Conservation (phyloP, 805 yeast genomes). For the Wickerhamomyces chaumierensis region DNA sequence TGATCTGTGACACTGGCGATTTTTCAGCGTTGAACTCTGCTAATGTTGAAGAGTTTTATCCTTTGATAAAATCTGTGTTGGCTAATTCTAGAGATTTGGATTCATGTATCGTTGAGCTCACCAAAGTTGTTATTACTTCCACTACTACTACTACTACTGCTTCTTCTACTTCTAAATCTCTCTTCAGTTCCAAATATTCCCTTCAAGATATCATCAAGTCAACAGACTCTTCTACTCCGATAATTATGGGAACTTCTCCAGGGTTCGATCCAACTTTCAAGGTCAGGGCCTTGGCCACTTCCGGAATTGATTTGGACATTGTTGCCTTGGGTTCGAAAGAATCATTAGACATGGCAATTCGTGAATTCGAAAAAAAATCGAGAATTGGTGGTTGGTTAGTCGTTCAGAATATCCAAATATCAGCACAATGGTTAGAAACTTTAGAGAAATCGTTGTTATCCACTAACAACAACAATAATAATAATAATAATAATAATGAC, state of each 20-base stretch:
- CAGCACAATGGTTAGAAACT: conserved; percentile 48
- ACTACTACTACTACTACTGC: too few species aligned
- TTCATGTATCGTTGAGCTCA: conserved; percentile 11
- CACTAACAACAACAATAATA: too few species aligned
- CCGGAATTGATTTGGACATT: conserved; percentile 20
- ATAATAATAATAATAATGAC: too few species aligned
- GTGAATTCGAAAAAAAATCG: conserved; percentile 35
- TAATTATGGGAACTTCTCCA: conserved; percentile 45
- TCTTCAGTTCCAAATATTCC: conserved; percentile 22
- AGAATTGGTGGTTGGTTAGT: conserved; percentile 58
- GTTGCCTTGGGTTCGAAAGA: conserved; percentile 73
- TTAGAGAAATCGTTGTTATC: conserved; percentile 33
- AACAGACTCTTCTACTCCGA: conserved; percentile 20
- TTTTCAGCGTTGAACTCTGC: conserved; percentile 1
- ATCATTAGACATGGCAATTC: conserved; percentile 44
- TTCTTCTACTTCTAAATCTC: conserved; percentile 16
- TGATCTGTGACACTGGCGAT: conserved; percentile 1
- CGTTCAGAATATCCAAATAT: conserved; percentile 72
- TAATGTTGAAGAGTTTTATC: conserved; percentile 1
- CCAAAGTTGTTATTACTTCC: conserved; percentile 17
- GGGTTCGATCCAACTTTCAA: conserved; percentile 58
- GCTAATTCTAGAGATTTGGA: conserved; percentile 1
- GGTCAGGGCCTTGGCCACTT: conserved; percentile 33
- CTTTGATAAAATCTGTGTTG: conserved; percentile 3
- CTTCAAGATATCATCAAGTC: conserved; percentile 19